A percentile compares a stretch with the other conserved stretches of the same genome.
Conservation (phyloP, 2,329 filamentous ascomycete species). For the Penicillium sp. region DNA sequence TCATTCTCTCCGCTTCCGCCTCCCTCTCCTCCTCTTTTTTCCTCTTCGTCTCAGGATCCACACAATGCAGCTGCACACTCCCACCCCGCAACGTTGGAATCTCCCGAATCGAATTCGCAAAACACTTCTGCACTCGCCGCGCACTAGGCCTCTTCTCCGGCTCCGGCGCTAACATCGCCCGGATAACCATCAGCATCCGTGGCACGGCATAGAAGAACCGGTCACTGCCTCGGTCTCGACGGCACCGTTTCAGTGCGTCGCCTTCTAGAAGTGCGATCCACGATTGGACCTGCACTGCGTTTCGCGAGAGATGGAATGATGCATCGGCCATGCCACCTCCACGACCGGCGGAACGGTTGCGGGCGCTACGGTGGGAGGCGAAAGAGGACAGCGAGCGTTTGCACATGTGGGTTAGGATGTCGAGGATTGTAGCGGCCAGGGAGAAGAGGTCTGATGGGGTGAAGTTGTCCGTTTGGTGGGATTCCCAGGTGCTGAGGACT, state of each 20-base stretch:
- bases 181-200: conserved; percentile 37
- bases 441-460: conserved; percentile 57
- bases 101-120: conserved; percentile 15
- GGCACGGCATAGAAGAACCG: conserved; percentile 38
- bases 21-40: background rate
- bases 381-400: conserved; percentile 58
- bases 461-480: conserved; percentile 30
- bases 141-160: conserved; percentile 33
- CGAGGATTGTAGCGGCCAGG: conserved; percentile 57
- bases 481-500: conserved; percentile 42
- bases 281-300: conserved; percentile 54
- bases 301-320: conserved; percentile 55
- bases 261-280: conserved; percentile 55
- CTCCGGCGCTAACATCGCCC: conserved; percentile 39
- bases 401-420: conserved; percentile 59
- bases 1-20: background rate
- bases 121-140: conserved; percentile 28
- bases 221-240: conserved; percentile 30
- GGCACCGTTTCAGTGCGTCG: conserved; percentile 44
- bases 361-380: conserved; percentile 53
- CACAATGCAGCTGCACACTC: conserved; percentile 15
- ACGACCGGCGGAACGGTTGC: conserved; percentile 49
- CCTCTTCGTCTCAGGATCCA: background rate
- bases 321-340: conserved; percentile 54
- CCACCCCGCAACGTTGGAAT: conserved; percentile 2